Evolutionary conservation across 2,329 filamentous ascomycete genomes (phyloP).

Genomic region (Aciculosporium take): DNA sequence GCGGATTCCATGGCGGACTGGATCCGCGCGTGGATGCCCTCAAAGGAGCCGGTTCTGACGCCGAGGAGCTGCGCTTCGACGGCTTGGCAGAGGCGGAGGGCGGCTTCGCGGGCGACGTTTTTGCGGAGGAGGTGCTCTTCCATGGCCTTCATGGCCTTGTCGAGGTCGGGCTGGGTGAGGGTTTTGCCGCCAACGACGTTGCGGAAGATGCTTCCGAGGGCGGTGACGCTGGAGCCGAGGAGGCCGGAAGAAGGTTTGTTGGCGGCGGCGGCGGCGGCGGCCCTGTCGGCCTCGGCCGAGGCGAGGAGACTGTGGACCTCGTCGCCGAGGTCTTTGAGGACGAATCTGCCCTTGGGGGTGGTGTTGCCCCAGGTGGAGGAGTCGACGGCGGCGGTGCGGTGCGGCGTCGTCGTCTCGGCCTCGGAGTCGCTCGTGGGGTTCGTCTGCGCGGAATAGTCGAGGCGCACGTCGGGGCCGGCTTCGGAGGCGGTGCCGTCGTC

Average conservation of each 20-base stretch:
- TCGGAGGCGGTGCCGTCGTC: constrained; percentile 79
- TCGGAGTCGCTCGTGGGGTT: constrained; percentile 41
- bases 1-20: constrained; percentile 82
- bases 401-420: constrained; percentile 31
- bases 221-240: constrained; percentile 65
- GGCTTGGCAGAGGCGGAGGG: constrained; percentile 76
- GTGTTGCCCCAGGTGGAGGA: constrained; percentile 76
- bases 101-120: constrained; percentile 91
- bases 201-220: constrained; percentile 77
- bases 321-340: constrained; percentile 83
- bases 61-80: constrained; percentile 84
- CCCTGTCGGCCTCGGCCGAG: constrained; percentile 55
- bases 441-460: constrained; percentile 73
- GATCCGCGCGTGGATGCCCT: constrained; percentile 73
- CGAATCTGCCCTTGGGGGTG: constrained; percentile 79
- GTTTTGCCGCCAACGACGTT: constrained; percentile 93
- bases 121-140: constrained; percentile 88
- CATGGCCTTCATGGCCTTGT: constrained; percentile 90
- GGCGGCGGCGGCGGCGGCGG: constrained; percentile 23
- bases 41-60: constrained; percentile 83
- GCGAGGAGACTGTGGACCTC: constrained; percentile 85
- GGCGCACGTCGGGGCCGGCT: constrained; percentile 52
- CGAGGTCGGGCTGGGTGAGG: constrained; percentile 74
- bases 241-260: constrained; percentile 45
- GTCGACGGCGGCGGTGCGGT: constrained; percentile 60